Evolutionary conservation across 371 early-diverging fungal genomes (phyloP), one percentile per base, ranked within the genome.

Genomic region (Lichtheimia hyalospora): DNA sequence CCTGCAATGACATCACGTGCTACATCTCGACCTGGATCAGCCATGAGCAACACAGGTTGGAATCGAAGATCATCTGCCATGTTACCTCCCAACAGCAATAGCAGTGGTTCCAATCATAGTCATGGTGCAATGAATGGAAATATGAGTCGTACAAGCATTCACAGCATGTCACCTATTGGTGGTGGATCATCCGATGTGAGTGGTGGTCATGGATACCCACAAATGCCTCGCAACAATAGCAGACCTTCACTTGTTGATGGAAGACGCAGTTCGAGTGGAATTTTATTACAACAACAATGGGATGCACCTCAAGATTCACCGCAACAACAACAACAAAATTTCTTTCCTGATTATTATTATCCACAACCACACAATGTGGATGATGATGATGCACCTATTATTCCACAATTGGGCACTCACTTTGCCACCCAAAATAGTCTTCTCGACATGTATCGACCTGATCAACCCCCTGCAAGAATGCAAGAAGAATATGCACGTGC

Each of bases 401-500:
- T 70, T 39, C 66, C 70, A 0, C 54, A 55, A 48, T 34, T 66
- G 18, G 67, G 70, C 5, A 57, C 54, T 14, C 28, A 56, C 25
- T 66, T 66, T 58, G 66, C 63, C 16, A 70, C 58, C 7, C 67
- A 61, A 52, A 63, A 69, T 27, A 73, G 64, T 49, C 28, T 69
- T 6, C 51, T 69, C 1, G 68, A 68, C 46, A 68, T 68, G 34
- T 74, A 70, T 48, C 62, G 71, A 23, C 62, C 73, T 1, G 75
- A 72, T 14, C 73, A 68, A n/a, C 66, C 13, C 63, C 69, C 75
- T 5, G 67, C 75, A 10, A 66, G 68, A 42, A 68, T 74, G 8
- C 78, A 78, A 62, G 69, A 72, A 54, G 78, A 68, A 8, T 71
- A 71, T 54, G 81, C 81, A 2, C 57, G 69, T 43, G 53, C 63